Conservation (phyloP, 2,329 filamentous ascomycete genomes). For the Chalaropsis ovoidea region DNA sequence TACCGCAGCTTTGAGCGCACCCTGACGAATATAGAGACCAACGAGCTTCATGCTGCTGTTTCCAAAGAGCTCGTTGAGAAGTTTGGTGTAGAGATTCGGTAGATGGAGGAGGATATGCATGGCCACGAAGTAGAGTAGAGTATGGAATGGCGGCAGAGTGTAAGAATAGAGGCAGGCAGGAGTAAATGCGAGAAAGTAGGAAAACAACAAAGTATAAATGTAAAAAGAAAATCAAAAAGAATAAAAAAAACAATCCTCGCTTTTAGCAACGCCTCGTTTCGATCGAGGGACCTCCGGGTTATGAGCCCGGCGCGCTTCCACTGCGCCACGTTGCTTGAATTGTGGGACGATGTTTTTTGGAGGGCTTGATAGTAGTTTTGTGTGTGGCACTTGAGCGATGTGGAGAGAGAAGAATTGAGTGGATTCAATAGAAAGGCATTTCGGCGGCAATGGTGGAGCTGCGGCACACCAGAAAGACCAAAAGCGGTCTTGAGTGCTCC, state of each 20-base stretch:
- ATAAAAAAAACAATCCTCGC: slow-evolving; percentile 31
- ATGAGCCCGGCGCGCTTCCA: slow-evolving; percentile 23
- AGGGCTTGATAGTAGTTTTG: not conserved
- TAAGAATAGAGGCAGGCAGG: not conserved
- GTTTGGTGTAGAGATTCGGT: slow-evolving; percentile 67
- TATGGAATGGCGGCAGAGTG: not conserved
- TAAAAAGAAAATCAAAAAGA: not conserved
- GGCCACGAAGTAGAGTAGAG: slow-evolving; percentile 27
- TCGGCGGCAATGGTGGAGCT: too few species aligned
- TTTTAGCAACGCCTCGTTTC: slow-evolving; percentile 26
- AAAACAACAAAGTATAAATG: too few species aligned
- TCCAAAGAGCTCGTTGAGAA: slow-evolving; percentile 53
- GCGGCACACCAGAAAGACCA: not conserved
- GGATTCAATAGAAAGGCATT: not conserved
- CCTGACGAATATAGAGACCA: slow-evolving; percentile 71
- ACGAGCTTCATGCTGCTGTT: slow-evolving; percentile 62
- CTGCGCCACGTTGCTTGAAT: slow-evolving; percentile 24
- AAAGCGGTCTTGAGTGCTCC: not conserved
- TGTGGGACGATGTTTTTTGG: not conserved
- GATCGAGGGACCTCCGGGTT: slow-evolving; percentile 21
- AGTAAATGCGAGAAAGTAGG: not conserved
- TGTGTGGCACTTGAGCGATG: not conserved
- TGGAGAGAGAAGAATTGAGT: not conserved
- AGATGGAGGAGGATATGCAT: slow-evolving; percentile 29
- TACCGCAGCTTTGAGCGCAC: slow-evolving; percentile 90